phyloP scores from a whole-genome alignment of 1,284 basidiomycete species.

The Pseudozyma tsukubaensis region DNA sequence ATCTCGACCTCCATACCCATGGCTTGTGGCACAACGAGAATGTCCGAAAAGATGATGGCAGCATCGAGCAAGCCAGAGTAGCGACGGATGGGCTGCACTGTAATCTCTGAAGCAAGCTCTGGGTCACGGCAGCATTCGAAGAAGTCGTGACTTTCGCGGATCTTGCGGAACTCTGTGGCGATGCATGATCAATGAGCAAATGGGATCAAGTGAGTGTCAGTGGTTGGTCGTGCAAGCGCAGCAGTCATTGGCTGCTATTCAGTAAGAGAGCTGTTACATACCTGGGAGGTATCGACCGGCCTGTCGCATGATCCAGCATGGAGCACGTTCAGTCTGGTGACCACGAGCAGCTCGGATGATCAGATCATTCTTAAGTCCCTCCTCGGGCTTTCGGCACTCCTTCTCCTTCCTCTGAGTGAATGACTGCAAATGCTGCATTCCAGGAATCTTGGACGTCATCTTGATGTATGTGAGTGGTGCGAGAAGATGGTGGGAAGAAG shows the following conservation, averaged over 20 bases:
- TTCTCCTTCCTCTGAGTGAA: constrained; percentile 57
- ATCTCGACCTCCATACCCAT: constrained; percentile 68
- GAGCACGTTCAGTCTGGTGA: constrained; percentile 87
- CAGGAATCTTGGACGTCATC: constrained; percentile 57
- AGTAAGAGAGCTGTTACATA: constrained; percentile 62
- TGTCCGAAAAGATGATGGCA: constrained; percentile 68
- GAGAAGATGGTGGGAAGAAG: neutral
- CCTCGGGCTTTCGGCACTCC: constrained; percentile 46
- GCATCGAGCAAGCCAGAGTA: constrained; percentile 66
- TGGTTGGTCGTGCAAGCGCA: neutral
- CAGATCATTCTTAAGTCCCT: constrained; percentile 83
- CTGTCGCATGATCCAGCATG: constrained; percentile 99
- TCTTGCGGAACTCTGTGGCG: constrained; percentile 62
- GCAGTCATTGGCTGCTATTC: neutral
- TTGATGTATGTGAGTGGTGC: neutral
- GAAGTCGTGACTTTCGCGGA: constrained; percentile 67
- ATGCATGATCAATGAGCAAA: neutral
- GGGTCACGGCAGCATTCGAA: constrained; percentile 68
- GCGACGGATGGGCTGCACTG: constrained; percentile 66
- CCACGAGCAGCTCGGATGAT: constrained; percentile 88
- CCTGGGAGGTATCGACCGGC: constrained; percentile 95
- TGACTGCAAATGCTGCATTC: constrained; percentile 55
- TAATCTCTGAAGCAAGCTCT: constrained; percentile 67
- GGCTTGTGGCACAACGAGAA: constrained; percentile 68
- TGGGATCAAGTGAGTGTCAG: neutral